Conservation (phyloP, 78 protist species). For the Protostelium mycophagum region DNA sequence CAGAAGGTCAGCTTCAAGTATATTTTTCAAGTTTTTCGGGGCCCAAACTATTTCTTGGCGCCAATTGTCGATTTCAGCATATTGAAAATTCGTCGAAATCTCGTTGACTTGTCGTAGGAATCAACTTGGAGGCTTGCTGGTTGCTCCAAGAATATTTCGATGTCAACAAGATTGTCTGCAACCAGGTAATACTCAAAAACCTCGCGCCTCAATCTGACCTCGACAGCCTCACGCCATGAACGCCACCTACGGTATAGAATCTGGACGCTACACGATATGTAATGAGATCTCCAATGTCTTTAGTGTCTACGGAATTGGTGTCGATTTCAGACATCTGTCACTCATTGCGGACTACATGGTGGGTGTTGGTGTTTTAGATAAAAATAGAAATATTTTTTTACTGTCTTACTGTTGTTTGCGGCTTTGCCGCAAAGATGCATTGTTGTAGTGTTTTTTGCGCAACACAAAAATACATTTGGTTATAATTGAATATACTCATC, state of each 20-base stretch:
- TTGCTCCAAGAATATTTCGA: slow-evolving; percentile 18
- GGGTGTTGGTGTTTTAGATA: slow-evolving; percentile 64
- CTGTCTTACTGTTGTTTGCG: too few relatives aligned
- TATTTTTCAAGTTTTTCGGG: too few relatives aligned
- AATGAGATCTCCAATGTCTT: slow-evolving; percentile 86
- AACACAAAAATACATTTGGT: too few relatives aligned
- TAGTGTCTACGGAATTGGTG: slow-evolving; percentile 92
- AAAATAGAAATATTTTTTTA: too few relatives aligned
- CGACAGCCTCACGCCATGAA: neutral
- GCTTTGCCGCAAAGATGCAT: too few relatives aligned
- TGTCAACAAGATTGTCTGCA: slow-evolving; percentile 50
- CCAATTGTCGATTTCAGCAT: too few relatives aligned
- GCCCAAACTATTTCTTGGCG: too few relatives aligned
- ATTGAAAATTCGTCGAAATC: too few relatives aligned
- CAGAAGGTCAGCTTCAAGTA: too few relatives aligned
- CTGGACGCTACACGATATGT: slow-evolving; percentile 80
- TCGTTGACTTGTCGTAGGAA: too few relatives aligned
- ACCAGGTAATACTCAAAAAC: slow-evolving; percentile 54
- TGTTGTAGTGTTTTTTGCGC: too few relatives aligned
- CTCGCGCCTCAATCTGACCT: neutral
- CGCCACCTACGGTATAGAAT: slow-evolving; percentile 79
- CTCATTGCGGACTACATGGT: slow-evolving; percentile 95
- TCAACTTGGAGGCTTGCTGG: slow-evolving; percentile 65
- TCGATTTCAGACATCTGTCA: slow-evolving; percentile 91
- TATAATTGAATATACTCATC: neutral